Conservation (phyloP, 371 early-diverging fungal genomes). For the Mucor circinelloides region DNA sequence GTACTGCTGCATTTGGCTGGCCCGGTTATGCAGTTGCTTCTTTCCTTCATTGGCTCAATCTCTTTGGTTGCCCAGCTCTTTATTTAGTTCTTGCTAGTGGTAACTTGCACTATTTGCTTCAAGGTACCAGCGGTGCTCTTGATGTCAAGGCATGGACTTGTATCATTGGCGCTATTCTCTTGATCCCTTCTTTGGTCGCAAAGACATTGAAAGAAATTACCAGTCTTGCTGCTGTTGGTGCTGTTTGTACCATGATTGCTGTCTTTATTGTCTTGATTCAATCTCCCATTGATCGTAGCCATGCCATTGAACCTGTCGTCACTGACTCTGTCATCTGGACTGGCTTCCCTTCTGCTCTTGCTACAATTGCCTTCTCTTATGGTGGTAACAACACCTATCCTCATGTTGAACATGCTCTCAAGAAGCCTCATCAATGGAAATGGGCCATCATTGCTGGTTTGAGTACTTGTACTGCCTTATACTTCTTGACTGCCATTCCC, state of each 20-base stretch:
- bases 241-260: constrained; percentile 55
- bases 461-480: constrained; percentile 72
- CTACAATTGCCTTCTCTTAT: constrained; percentile 66
- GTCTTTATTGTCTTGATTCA: constrained; percentile 49
- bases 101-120: constrained; percentile 58
- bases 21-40: constrained; percentile 60
- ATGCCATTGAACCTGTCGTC: constrained; percentile 14
- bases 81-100: constrained; percentile 75
- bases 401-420: constrained; percentile 85
- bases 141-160: constrained; percentile 58
- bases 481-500: constrained; percentile 77
- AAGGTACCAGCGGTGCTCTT: constrained; percentile 28
- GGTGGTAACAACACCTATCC: constrained; percentile 61
- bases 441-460: constrained; percentile 72
- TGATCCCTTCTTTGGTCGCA: constrained; percentile 70
- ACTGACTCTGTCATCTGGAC: constrained; percentile 43
- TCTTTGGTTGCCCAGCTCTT: constrained; percentile 71
- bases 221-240: constrained; percentile 47
- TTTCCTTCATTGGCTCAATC: constrained; percentile 63
- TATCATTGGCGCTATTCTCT: constrained; percentile 64
- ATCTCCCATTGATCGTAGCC: constrained; percentile 34
- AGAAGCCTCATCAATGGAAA: constrained; percentile 78
- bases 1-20: constrained; percentile 68
- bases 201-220: constrained; percentile 84
- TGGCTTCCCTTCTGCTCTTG: constrained; percentile 61